These are phyloP conservation scores for Thalassiosira oceanica DNA, from an alignment of 352 stramenopile genomes.

Conservation along the genomic window DNA sequence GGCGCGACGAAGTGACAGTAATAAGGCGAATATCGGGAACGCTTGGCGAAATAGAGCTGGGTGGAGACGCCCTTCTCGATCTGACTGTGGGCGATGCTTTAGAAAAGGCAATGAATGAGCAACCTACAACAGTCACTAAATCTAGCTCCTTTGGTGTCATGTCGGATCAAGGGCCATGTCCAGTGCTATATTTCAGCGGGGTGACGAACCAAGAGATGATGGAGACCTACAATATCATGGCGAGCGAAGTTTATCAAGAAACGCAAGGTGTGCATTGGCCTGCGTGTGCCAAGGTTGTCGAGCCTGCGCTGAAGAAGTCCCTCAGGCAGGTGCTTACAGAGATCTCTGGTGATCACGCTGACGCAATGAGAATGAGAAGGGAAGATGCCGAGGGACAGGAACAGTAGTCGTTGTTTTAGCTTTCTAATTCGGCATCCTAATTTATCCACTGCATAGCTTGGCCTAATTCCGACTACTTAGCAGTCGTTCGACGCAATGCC, in stretches of 20 bases:
- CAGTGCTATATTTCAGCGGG: constrained; percentile 64
- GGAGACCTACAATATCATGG: constrained; percentile 62
- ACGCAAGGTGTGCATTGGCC: constrained; percentile 32
- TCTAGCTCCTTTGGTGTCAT: not conserved
- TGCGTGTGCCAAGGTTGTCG: constrained; percentile 67
- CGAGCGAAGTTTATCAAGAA: constrained; percentile 66
- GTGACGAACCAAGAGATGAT: constrained; percentile 74
- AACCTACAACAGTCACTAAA: not conserved
- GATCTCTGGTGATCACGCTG: constrained; percentile 66
- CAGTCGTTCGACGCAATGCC: not conserved
- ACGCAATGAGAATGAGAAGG: constrained; percentile 48
- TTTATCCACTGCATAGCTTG: no score
- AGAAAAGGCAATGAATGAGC: constrained; percentile 16
- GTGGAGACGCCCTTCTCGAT: constrained; percentile 34
- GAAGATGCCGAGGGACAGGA: constrained; percentile 2
- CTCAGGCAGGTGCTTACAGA: constrained; percentile 62
- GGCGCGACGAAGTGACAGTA: constrained; percentile 15
- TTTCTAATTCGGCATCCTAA: no score
- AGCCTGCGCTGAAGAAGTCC: constrained; percentile 56
- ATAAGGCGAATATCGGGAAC: not conserved
- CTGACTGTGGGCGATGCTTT: constrained; percentile 45
- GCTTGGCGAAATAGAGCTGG: constrained; percentile 2
- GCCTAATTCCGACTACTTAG: not conserved
- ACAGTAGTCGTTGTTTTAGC: no score
- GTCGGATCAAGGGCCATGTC: constrained; percentile 9